phyloP scores from a whole-genome alignment of 2,329 filamentous ascomycete genomes.

The Tolypocladium amazonense region DNA sequence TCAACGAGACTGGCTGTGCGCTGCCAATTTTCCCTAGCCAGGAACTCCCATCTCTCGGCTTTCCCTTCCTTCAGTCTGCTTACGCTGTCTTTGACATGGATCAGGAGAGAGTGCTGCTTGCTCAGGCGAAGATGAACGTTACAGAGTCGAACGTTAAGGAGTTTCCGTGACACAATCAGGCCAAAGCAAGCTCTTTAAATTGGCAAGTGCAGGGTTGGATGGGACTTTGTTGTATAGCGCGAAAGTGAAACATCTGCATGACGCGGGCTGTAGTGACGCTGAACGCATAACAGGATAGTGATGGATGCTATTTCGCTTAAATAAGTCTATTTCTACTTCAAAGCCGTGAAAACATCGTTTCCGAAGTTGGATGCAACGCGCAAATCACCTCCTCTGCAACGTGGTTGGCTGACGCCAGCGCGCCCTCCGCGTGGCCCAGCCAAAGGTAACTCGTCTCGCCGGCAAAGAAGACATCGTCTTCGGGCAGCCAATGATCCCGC shows the following conservation, averaged over 20 bases:
- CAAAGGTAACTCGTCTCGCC: conserved; percentile 10
- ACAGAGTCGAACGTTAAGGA: background rate
- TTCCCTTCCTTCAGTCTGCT: conserved; percentile 1
- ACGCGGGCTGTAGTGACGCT: too few relatives aligned
- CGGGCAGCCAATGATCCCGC: conserved; percentile 9
- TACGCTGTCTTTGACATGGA: conserved; percentile 2
- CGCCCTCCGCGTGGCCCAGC: conserved; percentile 12
- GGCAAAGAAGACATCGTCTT: conserved; percentile 10
- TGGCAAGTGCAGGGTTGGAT: too few relatives aligned
- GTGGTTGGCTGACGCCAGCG: conserved; percentile 9
- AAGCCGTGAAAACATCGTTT: background rate
- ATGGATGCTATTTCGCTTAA: background rate
- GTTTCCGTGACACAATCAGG: background rate
- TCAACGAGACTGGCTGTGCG: background rate
- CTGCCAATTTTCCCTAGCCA: background rate
- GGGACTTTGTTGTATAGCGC: too few relatives aligned
- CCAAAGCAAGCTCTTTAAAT: too few relatives aligned
- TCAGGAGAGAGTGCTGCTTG: background rate
- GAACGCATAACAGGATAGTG: background rate
- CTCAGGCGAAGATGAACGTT: conserved; percentile 1
- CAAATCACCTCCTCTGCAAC: conserved; percentile 6
- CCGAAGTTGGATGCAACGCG: background rate
- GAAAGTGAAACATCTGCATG: too few relatives aligned
- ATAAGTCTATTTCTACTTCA: background rate
- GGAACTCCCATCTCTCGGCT: background rate